A percentile compares a stretch with the other conserved stretches of the same genome.
Evolutionary conservation across 2,329 filamentous ascomycete species (phyloP).

Genomic region (Colletotrichum noveboracense): DNA sequence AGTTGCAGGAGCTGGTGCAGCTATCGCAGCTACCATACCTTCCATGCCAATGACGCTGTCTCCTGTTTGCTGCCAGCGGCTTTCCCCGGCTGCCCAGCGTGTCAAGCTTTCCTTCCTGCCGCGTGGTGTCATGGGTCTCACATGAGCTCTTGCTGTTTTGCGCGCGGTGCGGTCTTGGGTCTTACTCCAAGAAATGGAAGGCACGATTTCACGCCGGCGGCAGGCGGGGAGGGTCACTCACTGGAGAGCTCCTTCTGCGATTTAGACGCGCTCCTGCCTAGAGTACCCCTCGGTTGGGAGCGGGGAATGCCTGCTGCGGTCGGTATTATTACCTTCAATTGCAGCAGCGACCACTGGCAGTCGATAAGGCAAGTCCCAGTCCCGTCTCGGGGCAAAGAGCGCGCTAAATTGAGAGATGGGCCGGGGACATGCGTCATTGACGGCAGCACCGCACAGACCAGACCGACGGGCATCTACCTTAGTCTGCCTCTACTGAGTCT

Average conservation of each 20-base stretch:
- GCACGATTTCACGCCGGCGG: neutral
- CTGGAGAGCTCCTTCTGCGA: neutral
- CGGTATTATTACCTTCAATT: neutral
- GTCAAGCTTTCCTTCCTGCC: neutral
- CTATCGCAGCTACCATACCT: neutral
- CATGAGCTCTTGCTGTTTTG: neutral
- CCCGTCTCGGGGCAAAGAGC: neutral
- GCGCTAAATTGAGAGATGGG: neutral
- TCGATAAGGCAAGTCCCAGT: neutral
- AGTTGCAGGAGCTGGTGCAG: neutral
- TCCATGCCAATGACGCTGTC: neutral
- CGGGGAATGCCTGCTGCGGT: neutral
- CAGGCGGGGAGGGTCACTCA: neutral
- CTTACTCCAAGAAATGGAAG: neutral
- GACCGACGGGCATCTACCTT: neutral
- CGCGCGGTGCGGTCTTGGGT: neutral
- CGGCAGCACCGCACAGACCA: neutral
- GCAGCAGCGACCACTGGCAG: neutral
- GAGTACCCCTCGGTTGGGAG: neutral
- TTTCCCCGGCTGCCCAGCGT: neutral
- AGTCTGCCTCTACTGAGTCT: too few species aligned
- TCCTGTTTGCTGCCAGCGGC: neutral
- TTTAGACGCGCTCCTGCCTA: neutral
- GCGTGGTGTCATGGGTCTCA: neutral
- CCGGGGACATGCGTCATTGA: neutral